Conservation (phyloP, 2,329 filamentous ascomycete genomes). For the Talaromyces sp. region DNA sequence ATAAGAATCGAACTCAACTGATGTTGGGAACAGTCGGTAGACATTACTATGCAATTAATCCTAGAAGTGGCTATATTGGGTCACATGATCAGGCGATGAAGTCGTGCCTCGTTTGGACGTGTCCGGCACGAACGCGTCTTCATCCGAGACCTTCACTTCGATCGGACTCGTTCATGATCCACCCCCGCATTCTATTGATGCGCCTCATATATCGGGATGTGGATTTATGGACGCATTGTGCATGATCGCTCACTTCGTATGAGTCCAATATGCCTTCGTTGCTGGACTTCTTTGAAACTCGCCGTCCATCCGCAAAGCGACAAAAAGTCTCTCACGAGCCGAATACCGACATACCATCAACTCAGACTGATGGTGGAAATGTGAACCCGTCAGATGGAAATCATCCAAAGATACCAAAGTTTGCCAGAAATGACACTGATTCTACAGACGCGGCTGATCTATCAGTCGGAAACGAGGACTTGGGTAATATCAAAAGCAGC, state of each 20-base stretch:
- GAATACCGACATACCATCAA: conserved; percentile 2
- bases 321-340: conserved; percentile 26
- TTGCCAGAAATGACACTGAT: conserved; percentile 23
- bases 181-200: conserved; percentile 5
- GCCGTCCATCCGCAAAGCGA: conserved; percentile 31
- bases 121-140: conserved; percentile 4
- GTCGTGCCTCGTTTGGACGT: conserved; percentile 5
- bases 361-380: background rate
- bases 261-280: conserved; percentile 25
- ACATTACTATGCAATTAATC: conserved; percentile 24
- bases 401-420: background rate
- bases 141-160: background rate
- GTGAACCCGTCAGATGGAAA: background rate
- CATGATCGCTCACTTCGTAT: background rate
- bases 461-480: conserved; percentile 35
- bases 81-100: conserved; percentile 8
- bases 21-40: background rate
- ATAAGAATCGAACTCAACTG: background rate
- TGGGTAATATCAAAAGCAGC: conserved; percentile 31
- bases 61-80: background rate
- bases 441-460: conserved; percentile 37
- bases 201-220: background rate
- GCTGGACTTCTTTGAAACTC: conserved; percentile 36
- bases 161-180: background rate
- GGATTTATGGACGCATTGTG: background rate